phyloP scores from a whole-genome alignment of 805 yeast species.

The fission yeast (Schizosaccharomyces pombe) region ASM294v3 CU329670.1:1329501-1330000 shows the following conservation, averaged over 20 bases:
- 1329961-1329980: constrained; percentile 81
- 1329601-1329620: constrained; percentile 79
- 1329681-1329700: constrained; percentile 76
- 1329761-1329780: constrained; percentile 98
- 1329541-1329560: constrained; percentile 32
- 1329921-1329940: constrained; percentile 43
- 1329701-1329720: constrained; percentile 89
- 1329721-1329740: constrained; percentile 75
- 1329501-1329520: constrained; percentile 33
- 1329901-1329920: constrained; percentile 90
- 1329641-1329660: constrained; percentile 59
- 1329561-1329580: constrained; percentile 97
- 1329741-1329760: constrained; percentile 80
- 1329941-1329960: constrained; percentile 80
- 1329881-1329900: constrained; percentile 99
- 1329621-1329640: constrained; percentile 28
- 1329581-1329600: constrained; percentile 87
- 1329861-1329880: constrained; percentile 94
- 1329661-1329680: constrained; percentile 83
- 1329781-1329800: constrained; percentile 71
- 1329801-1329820: constrained; percentile 63
- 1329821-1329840: constrained; percentile 54
- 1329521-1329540: constrained; percentile 27
- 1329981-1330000: constrained; percentile 86
- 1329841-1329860: constrained; percentile 94